Evolutionary conservation across 352 stramenopile genomes (phyloP).

Genomic region (Globisporangium barbulae): DNA sequence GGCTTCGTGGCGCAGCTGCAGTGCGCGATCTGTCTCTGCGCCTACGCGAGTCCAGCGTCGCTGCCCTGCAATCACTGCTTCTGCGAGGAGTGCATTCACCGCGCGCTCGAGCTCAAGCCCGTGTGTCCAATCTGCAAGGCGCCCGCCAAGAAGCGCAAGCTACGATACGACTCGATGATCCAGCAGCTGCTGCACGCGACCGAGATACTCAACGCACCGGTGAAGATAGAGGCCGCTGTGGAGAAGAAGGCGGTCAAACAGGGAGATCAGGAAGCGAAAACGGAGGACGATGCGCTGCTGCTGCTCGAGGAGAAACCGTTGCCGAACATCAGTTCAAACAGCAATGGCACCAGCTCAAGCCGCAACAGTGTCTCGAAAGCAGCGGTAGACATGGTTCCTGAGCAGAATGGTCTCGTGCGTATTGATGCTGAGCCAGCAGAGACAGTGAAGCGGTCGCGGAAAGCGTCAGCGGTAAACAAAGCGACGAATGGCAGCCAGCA

Average conservation of each 20-base stretch:
- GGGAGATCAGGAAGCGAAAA: not conserved
- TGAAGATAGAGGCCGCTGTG: not conserved
- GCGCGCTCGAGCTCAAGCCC: slow-evolving; percentile 72
- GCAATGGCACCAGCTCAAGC: not conserved
- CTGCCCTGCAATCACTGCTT: slow-evolving; percentile 88
- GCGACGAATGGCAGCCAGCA: not conserved
- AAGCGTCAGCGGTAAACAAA: not conserved
- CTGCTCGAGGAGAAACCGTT: slow-evolving; percentile 9
- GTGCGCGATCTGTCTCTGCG: slow-evolving; percentile 82
- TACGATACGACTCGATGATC: slow-evolving; percentile 77
- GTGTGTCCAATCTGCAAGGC: slow-evolving; percentile 84
- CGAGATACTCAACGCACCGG: slow-evolving; percentile 39
- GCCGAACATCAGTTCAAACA: not conserved
- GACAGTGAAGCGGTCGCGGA: not conserved
- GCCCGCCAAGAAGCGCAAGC: slow-evolving; percentile 67
- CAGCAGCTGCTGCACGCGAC: slow-evolving; percentile 62
- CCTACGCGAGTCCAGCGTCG: slow-evolving; percentile 63
- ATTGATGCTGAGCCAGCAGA: not conserved
- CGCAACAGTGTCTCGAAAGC: not conserved
- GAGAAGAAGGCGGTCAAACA: not conserved
- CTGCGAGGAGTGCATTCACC: slow-evolving; percentile 86
- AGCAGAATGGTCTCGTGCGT: slow-evolving; percentile 8
- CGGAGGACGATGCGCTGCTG: not conserved
- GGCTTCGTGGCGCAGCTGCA: slow-evolving; percentile 70
- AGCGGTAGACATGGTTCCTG: not conserved